Base-by-base conservation (phyloP, 352 stramenopile species). In the Pythium periplocum region DNA sequence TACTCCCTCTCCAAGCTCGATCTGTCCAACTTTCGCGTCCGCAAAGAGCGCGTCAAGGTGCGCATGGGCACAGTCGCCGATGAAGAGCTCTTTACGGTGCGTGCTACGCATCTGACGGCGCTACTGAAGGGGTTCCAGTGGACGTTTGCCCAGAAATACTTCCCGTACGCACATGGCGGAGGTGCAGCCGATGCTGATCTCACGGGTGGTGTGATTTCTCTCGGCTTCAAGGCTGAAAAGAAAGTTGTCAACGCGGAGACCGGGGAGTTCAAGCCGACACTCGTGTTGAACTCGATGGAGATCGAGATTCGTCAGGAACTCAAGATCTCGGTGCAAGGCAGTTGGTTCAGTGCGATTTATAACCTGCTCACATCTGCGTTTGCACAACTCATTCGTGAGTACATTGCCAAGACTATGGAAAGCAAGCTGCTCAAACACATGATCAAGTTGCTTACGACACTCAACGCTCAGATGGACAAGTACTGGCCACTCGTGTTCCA, bases 401-500 rank as follows among this genome's bases (percentile, higher is more conserved):
- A 94, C 57, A 44, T 94, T 52, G 72, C 81, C 10, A 90, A 89
- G 57, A 94, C 81, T 1, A 88, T 94, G 71, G 83, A 92, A 64
- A 83, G 62, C 34, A 94, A 89, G 45, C 42, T 94, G 35, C 63
- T 94, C 3, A 75, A 77, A 36, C 83, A 92, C 59, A 87, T 90
- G 71, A 90, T 92, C 51, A 88, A 83, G 52, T 53, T 94, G 3
- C 64, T 94, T n/a, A 73, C 61, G 36, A 87, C 76, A n/a, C 61
- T 94, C 39, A 94, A 94, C 57, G 66, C 75, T 26, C 78, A 92
- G 51, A 90, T 92, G 71, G 81, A 92, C 52, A 78, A 89, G 48
- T 94, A 91, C 60, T 94, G 83, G 83, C 78, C 83, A 6, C 59
- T 91, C 38, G 72, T 94, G 26, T 89, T 94, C 40, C 78, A 94